Conservation (phyloP, 805 yeast species). For the Starmerella kuoi region DNA sequence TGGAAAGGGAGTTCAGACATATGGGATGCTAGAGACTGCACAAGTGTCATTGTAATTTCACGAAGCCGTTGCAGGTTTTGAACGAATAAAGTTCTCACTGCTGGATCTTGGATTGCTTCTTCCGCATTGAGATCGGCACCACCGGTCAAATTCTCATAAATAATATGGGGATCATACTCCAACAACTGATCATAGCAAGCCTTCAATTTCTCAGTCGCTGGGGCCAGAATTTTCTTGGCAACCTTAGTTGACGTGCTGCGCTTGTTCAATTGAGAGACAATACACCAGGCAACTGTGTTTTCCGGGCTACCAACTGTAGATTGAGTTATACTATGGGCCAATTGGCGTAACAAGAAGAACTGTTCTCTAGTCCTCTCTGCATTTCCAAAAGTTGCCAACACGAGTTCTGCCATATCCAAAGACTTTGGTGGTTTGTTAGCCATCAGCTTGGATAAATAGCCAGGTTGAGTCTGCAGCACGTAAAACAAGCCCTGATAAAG, state of each 20-base stretch:
- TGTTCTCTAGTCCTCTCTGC: slow-evolving; percentile 53
- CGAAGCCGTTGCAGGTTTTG: slow-evolving; percentile 61
- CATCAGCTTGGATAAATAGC: slow-evolving; percentile 49
- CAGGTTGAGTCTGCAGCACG: slow-evolving; percentile 70
- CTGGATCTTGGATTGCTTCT: slow-evolving; percentile 65
- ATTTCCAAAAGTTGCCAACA: slow-evolving; percentile 29
- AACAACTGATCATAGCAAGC: slow-evolving; percentile 39
- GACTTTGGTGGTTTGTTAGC: slow-evolving; percentile 16
- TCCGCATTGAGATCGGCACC: slow-evolving; percentile 38
- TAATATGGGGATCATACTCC: slow-evolving; percentile 64
- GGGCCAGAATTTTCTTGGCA: slow-evolving; percentile 30
- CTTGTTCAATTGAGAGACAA: slow-evolving; percentile 15
- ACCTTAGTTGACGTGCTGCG: slow-evolving; percentile 15
- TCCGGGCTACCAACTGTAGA: slow-evolving; percentile 15
- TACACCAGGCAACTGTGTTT: slow-evolving; percentile 16
- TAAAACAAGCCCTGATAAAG: slow-evolving; percentile 68
- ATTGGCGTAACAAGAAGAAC: slow-evolving; percentile 46
- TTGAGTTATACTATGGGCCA: slow-evolving; percentile 28
- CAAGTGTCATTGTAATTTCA: slow-evolving; percentile 51
- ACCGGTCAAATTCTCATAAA: slow-evolving; percentile 24
- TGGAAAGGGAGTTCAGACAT: slow-evolving; percentile 40
- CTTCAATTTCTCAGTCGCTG: slow-evolving; percentile 27
- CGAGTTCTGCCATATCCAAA: slow-evolving; percentile 22
- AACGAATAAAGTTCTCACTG: slow-evolving; percentile 60
- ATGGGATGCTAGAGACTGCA: slow-evolving; percentile 40